Evolutionary conservation across 164 flowering plant species (phyloP).

Genomic region (Echeveria elegans): DNA sequence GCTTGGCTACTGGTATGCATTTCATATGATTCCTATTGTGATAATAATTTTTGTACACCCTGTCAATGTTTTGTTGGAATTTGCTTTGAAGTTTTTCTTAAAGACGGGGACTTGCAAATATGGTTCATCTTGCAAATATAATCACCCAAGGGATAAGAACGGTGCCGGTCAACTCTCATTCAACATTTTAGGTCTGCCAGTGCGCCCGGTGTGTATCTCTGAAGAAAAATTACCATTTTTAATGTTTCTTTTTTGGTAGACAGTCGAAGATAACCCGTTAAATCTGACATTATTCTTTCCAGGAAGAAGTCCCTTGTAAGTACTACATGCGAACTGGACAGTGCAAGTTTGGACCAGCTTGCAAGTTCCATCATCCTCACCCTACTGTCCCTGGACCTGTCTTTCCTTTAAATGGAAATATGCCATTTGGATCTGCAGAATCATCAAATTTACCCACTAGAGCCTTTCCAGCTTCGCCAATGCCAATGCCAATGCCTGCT

Average conservation of each 20-base stretch:
- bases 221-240: background rate
- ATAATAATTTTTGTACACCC: background rate
- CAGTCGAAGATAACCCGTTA: background rate
- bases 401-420: conserved; percentile 27
- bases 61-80: conserved; percentile 8
- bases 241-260: background rate
- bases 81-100: conserved; percentile 45
- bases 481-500: conserved; percentile 35
- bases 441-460: conserved; percentile 36
- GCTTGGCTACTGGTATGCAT: no score
- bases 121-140: conserved; percentile 63
- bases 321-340: conserved; percentile 60
- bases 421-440: conserved; percentile 25
- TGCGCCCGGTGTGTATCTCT: conserved; percentile 43
- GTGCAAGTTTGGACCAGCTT: conserved; percentile 70
- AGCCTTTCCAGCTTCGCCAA: conserved; percentile 27
- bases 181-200: conserved; percentile 51
- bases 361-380: conserved; percentile 82
- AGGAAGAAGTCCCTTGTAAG: conserved; percentile 65
- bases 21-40: background rate
- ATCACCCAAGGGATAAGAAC: conserved; percentile 57
- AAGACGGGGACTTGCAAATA: conserved; percentile 73
- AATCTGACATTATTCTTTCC: background rate
- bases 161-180: conserved; percentile 49
- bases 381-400: conserved; percentile 39